phyloP scores from a whole-genome alignment of 202 grass and related monocot genomes.

The Saccharum hybrid region DNA sequence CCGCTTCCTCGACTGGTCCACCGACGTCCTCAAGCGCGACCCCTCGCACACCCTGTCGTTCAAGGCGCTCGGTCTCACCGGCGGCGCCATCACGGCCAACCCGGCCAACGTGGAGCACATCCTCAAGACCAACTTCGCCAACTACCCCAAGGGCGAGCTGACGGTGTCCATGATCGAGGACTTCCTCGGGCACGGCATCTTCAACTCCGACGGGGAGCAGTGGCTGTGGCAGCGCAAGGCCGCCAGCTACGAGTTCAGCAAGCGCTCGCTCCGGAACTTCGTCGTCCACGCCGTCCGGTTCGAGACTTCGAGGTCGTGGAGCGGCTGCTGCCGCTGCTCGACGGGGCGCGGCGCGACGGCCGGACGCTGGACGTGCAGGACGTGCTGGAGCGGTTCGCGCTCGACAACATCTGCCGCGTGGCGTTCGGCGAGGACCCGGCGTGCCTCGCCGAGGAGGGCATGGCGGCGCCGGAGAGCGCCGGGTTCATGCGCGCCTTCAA shows the following conservation, averaged over 20 bases:
- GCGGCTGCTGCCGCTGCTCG: not conserved
- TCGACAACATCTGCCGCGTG: not conserved
- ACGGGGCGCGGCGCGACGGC: not conserved
- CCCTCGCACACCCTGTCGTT: not conserved
- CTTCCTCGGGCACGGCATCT: constrained; percentile 50
- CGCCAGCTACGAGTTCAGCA: constrained; percentile 67
- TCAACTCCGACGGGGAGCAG: constrained; percentile 70
- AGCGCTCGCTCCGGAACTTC: constrained; percentile 57
- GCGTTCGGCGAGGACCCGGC: not conserved
- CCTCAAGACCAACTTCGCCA: not conserved
- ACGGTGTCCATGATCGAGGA: not conserved
- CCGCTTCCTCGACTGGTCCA: not conserved
- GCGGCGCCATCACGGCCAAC: not conserved
- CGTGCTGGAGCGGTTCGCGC: not conserved
- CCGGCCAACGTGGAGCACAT: not conserved
- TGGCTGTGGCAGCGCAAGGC: constrained; percentile 72
- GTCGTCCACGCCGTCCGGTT: constrained; percentile 48
- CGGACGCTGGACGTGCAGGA: not conserved
- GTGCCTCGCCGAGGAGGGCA: not conserved
- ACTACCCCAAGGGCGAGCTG: constrained; percentile 1
- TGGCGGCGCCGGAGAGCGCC: not conserved
- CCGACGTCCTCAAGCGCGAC: not conserved
- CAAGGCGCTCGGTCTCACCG: not conserved
- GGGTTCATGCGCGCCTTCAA: not conserved
- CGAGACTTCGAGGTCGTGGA: not conserved